phyloP scores from a whole-genome alignment of 768 basidiomycete species.

The Hericium rajendrae region DNA sequence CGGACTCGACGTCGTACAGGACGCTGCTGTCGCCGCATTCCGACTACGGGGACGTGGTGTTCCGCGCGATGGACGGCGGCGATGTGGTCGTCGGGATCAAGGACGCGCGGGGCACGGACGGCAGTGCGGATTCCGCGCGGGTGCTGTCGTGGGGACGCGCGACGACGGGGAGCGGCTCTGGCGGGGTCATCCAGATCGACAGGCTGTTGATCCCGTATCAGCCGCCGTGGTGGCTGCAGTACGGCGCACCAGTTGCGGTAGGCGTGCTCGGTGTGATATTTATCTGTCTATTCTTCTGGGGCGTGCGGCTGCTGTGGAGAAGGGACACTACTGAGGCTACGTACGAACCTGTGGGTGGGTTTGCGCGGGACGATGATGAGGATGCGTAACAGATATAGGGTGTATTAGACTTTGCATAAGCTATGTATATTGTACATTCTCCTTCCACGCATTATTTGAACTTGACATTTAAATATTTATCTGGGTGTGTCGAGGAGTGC shows the following conservation, averaged over 20 bases:
- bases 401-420: slow-evolving; percentile 3
- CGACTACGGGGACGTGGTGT: slow-evolving; percentile 76
- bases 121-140: slow-evolving; percentile 50
- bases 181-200: slow-evolving; percentile 87
- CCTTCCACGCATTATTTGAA: not conserved
- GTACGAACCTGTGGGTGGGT: slow-evolving; percentile 85
- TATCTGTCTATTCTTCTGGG: slow-evolving; percentile 65
- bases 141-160: slow-evolving; percentile 71
- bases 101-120: slow-evolving; percentile 59
- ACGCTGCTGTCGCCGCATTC: slow-evolving; percentile 64
- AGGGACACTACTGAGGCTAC: slow-evolving; percentile 74
- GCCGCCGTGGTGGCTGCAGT: slow-evolving; percentile 77
- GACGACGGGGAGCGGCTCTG: slow-evolving; percentile 60
- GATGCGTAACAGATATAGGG: slow-evolving; percentile 18
- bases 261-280: slow-evolving; percentile 46
- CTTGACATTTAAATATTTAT: not conserved
- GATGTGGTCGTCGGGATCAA: slow-evolving; percentile 62
- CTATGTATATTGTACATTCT: slow-evolving; percentile 2
- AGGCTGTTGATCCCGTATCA: slow-evolving; percentile 74
- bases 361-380: slow-evolving; percentile 50
- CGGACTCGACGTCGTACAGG: slow-evolving; percentile 61
- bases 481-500: not conserved
- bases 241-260: slow-evolving; percentile 59
- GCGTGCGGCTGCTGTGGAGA: slow-evolving; percentile 62
- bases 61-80: slow-evolving; percentile 43